Percentiles rank a stretch among this genome's conserved stretches.
Conservation (phyloP, 495 filamentous ascomycete genomes). For the Penicillium bovifimosum region DNA sequence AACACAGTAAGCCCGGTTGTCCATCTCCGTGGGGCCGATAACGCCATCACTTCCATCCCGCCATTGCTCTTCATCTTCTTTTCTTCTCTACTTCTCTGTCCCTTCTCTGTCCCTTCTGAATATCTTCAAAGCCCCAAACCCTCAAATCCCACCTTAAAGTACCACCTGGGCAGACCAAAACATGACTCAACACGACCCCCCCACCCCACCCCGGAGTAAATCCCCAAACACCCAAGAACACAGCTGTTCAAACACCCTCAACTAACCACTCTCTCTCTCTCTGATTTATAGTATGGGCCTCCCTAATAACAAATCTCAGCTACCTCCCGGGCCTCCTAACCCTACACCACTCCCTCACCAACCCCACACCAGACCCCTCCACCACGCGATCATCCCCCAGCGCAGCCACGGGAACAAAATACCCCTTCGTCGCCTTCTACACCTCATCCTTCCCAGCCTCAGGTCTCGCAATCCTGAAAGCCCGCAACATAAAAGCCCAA, state of each 20-base stretch:
- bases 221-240: background rate
- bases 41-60: background rate
- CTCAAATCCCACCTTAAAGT: background rate
- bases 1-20: background rate
- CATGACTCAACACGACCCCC: conserved; percentile 3
- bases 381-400: background rate
- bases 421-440: conserved; percentile 29
- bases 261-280: conserved; percentile 6
- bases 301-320: conserved; percentile 27
- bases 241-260: too few species aligned
- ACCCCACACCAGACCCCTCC: conserved; percentile 9
- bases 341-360: conserved; percentile 23
- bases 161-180: background rate
- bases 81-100: background rate
- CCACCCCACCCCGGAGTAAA: conserved; percentile 3
- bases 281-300: conserved; percentile 19
- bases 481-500: conserved; percentile 19
- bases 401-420: conserved; percentile 5
- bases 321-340: conserved; percentile 30
- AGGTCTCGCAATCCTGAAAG: conserved; percentile 18
- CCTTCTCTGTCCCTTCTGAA: background rate
- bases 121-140: background rate
- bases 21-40: background rate
- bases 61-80: background rate
- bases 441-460: conserved; percentile 22